These are phyloP conservation scores for Paramyrothecium roridum DNA, from an alignment of 2,329 filamentous ascomycete species.

Conservation along the genomic window DNA sequence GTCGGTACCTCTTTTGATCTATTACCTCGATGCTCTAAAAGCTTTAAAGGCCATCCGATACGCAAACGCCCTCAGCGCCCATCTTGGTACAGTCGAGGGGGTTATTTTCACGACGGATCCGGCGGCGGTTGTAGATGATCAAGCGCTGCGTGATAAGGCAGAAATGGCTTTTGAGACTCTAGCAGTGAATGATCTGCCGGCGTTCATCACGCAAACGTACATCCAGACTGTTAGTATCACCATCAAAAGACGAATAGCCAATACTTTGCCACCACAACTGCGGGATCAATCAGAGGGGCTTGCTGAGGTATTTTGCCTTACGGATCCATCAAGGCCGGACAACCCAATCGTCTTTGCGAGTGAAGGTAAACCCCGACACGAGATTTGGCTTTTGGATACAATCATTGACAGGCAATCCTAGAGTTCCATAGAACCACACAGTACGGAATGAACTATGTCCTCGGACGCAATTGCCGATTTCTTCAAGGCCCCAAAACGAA, in stretches of 20 bases:
- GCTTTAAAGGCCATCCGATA: constrained; percentile 69
- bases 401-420: constrained; percentile 23
- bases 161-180: constrained; percentile 62
- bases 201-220: constrained; percentile 68
- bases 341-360: constrained; percentile 78
- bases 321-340: constrained; percentile 68
- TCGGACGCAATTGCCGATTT: constrained; percentile 76
- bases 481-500: constrained; percentile 73
- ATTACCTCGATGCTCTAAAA: constrained; percentile 71
- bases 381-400: background rate
- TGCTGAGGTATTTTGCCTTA: constrained; percentile 74
- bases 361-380: constrained; percentile 51
- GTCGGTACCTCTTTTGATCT: constrained; percentile 64
- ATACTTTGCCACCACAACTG: constrained; percentile 61
- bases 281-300: constrained; percentile 70
- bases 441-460: constrained; percentile 69
- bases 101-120: constrained; percentile 51
- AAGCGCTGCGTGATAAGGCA: constrained; percentile 58
- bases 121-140: constrained; percentile 53
- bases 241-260: constrained; percentile 65
- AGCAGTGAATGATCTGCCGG: constrained; percentile 66
- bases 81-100: constrained; percentile 53
- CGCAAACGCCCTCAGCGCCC: constrained; percentile 64
- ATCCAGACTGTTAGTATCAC: constrained; percentile 67
- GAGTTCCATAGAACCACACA: constrained; percentile 74